Conservation (phyloP, 768 basidiomycete genomes). For the Russula olivacea region DNA sequence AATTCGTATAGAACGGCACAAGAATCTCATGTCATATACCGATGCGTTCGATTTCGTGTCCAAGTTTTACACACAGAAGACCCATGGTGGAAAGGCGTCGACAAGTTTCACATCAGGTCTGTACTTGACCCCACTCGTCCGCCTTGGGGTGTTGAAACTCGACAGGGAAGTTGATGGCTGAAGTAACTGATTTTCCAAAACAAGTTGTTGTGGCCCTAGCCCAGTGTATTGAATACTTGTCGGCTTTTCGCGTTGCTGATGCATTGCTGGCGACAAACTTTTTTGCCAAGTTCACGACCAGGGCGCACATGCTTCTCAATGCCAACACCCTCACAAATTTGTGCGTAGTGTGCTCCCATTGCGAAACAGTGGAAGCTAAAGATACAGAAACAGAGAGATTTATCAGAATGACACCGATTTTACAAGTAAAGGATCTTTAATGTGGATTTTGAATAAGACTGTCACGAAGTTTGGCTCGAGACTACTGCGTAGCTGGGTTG, state of each 20-base stretch:
- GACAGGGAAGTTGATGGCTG: slow-evolving; percentile 56
- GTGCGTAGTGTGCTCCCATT: slow-evolving; percentile 30
- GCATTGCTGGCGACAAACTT: slow-evolving; percentile 71
- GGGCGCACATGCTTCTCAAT: slow-evolving; percentile 80
- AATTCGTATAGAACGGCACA: slow-evolving; percentile 60
- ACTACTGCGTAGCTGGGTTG: slow-evolving; percentile 79
- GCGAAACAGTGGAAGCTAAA: not conserved
- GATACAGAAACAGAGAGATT: slow-evolving; percentile 54
- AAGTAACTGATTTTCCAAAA: slow-evolving; percentile 61
- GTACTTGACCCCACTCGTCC: slow-evolving; percentile 16
- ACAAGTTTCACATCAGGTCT: slow-evolving; percentile 43
- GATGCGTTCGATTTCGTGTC: slow-evolving; percentile 65
- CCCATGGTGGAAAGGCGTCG: slow-evolving; percentile 36
- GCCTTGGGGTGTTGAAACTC: slow-evolving; percentile 4
- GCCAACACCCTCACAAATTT: slow-evolving; percentile 84
- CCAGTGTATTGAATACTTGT: slow-evolving; percentile 63
- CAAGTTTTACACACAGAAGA: slow-evolving; percentile 57
- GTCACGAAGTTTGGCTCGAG: slow-evolving; percentile 86
- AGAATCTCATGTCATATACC: slow-evolving; percentile 49
- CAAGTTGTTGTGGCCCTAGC: slow-evolving; percentile 67
- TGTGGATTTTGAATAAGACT: slow-evolving; percentile 84
- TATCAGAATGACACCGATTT: slow-evolving; percentile 86
- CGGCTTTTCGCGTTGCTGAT: slow-evolving; percentile 70
- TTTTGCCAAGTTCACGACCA: slow-evolving; percentile 71
- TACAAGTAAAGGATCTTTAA: slow-evolving; percentile 63